These are phyloP conservation scores for Aspergillus coremiiformis DNA, from an alignment of 495 filamentous ascomycete genomes.

Conservation along the genomic window DNA sequence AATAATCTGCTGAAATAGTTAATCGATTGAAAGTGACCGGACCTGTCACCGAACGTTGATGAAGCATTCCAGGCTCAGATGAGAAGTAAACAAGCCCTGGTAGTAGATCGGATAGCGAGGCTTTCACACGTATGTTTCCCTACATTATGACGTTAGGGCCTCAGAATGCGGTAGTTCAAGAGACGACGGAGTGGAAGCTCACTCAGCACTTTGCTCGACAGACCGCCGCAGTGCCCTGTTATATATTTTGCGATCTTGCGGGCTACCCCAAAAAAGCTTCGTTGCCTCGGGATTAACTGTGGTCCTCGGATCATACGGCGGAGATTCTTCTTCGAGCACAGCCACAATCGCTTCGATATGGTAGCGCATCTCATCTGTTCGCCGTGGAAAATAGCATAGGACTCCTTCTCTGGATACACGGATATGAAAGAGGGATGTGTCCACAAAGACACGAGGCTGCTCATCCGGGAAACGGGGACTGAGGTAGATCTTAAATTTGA, in stretches of 20 bases:
- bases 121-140: not conserved
- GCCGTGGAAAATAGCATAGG: constrained; percentile 72
- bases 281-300: constrained; percentile 82
- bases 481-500: constrained; percentile 70
- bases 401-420: constrained; percentile 72
- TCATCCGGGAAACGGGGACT: constrained; percentile 89
- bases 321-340: constrained; percentile 75
- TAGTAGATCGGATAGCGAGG: not conserved
- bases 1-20: not conserved
- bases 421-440: constrained; percentile 80
- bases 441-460: constrained; percentile 76
- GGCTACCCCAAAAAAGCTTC: constrained; percentile 77
- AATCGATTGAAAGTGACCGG: not conserved
- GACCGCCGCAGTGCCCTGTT: constrained; percentile 65
- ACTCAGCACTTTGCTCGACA: constrained; percentile 50
- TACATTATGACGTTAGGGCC: not conserved
- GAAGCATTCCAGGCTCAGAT: not conserved
- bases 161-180: not conserved
- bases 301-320: constrained; percentile 85
- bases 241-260: constrained; percentile 75
- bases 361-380: constrained; percentile 68
- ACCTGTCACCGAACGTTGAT: not conserved
- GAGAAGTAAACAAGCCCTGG: not conserved
- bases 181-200: constrained; percentile 10
- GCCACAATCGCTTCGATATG: constrained; percentile 83